Evolutionary conservation across 768 basidiomycete species (phyloP).

Genomic region (Gymnopilus dilepis): DNA sequence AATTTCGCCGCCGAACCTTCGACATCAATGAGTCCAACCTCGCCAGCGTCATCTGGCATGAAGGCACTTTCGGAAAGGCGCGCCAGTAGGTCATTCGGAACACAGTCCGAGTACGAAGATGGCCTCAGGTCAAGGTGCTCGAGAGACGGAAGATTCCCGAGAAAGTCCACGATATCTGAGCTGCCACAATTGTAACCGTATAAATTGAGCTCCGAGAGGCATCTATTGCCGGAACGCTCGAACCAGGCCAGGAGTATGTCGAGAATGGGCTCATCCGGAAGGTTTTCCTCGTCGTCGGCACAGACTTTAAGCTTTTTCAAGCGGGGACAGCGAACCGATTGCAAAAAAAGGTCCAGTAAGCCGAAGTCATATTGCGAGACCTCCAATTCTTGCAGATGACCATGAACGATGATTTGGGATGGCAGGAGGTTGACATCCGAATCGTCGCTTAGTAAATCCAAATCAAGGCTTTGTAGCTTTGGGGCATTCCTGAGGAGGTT

Average conservation of each 20-base stretch:
- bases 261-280: too few species aligned
- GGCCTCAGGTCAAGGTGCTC: neutral
- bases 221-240: neutral
- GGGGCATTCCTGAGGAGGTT: neutral
- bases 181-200: neutral
- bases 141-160: neutral
- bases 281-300: neutral
- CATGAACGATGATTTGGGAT: too few species aligned
- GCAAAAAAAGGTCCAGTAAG: too few species aligned
- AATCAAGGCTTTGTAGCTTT: neutral
- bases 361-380: too few species aligned
- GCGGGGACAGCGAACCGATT: too few species aligned
- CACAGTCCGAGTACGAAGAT: neutral
- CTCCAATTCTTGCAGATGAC: too few species aligned
- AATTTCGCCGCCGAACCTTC: neutral
- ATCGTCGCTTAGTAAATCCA: too few species aligned
- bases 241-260: neutral
- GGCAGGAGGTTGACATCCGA: too few species aligned
- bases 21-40: too few species aligned
- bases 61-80: neutral
- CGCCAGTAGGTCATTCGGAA: neutral
- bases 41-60: too few species aligned
- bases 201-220: neutral
- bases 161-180: neutral
- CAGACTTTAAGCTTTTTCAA: too few species aligned